A percentile compares a stretch with the other conserved stretches of the same genome.
Conservation (phyloP, 805 yeast species). For the Nakazawaea peltata region DNA sequence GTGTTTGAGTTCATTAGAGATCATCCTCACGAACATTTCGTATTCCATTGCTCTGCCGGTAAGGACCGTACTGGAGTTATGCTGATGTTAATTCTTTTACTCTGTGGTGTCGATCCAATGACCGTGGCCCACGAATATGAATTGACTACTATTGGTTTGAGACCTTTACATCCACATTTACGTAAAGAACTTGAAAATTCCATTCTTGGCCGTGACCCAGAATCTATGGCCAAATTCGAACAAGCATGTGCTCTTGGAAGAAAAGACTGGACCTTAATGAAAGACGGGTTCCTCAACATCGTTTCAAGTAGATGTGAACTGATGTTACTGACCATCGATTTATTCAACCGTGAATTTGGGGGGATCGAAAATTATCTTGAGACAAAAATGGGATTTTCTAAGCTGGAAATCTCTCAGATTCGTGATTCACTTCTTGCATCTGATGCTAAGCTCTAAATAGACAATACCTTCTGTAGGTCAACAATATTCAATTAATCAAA, state of each 20-base stretch:
- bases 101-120: conserved; percentile 59
- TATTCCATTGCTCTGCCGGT: conserved; percentile 80
- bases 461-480: no score
- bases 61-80: conserved; percentile 80
- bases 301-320: conserved; percentile 61
- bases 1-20: conserved; percentile 54
- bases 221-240: conserved; percentile 16
- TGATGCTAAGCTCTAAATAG: no score
- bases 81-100: conserved; percentile 55
- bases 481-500: no score
- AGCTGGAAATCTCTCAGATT: no score
- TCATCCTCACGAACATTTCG: conserved; percentile 38
- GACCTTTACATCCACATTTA: conserved; percentile 36
- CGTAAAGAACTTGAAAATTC: conserved; percentile 24
- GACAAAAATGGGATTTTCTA: conserved; percentile 34
- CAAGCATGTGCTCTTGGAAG: conserved; percentile 27
- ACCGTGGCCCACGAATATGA: conserved; percentile 72
- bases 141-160: conserved; percentile 57
- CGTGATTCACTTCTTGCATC: no score
- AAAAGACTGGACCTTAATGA: conserved; percentile 30
- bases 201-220: conserved; percentile 13
- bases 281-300: conserved; percentile 51
- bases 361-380: conserved; percentile 42
- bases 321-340: conserved; percentile 56
- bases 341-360: conserved; percentile 43